Evolutionary conservation across 1,284 basidiomycete species (phyloP), one percentile per base, ranked within the genome.

Genomic region (Retiboletus flavoniger): DNA sequence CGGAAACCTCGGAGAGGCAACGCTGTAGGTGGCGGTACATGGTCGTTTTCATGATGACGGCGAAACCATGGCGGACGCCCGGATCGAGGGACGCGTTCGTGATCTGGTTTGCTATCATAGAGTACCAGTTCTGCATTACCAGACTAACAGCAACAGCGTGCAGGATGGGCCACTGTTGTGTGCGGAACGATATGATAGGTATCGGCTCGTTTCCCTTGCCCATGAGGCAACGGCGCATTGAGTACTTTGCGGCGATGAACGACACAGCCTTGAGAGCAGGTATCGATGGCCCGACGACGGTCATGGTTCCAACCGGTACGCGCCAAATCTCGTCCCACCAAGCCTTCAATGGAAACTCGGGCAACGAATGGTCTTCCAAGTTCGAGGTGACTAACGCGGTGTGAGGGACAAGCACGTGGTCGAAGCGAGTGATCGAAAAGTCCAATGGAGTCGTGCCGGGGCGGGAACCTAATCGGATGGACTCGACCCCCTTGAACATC

Each of bases 271-370:
- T 24, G 24, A 24, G 24, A 24, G 24, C 24, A 24, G 24, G 74
- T 28, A 81, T 72, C 71, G 73, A 75, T 1, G 78, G 74, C 6
- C 75, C 76, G n/a, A 75, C 74, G 31, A 81, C 74, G 10, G 76
- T 71, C 63, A 79, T 68, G 3, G 75, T 76, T 19, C 79, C 79
- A 24, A 80, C 59, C 39, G 75, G 77, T 43, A 82, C 76, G 51
- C 79, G 68, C 79, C 79, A 80, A 28, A 80, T 69, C 58, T 81
- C 78, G 49, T 77, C 63, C 76, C 78, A 79, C 75, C 78, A 81
- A 4, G 77, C 72, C 47, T 75, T 72, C n/a, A 77, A 65, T 0
- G 75, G 78, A 26, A 70, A 69, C 17, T 66, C 58, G 40, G 77
- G 76, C 7, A 59, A 56, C 3, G 71, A 60, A 54, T 74, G 60